Evolutionary conservation across 179 eudicot species (phyloP), one percentile per base, ranked within the genome.

Genomic region (Beta macrorhiza): DNA sequence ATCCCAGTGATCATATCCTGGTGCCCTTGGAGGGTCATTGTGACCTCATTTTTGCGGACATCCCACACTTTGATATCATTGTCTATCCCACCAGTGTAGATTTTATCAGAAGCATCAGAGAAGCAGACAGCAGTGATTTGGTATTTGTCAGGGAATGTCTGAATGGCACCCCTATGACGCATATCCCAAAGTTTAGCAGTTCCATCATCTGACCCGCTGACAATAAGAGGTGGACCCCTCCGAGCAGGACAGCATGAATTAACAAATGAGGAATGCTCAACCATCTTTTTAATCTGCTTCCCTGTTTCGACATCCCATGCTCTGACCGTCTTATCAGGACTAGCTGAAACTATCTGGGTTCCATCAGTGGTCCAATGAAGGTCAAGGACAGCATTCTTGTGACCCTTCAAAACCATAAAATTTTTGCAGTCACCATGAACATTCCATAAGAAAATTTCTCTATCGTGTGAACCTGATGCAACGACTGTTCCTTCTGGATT

Each of bases 271-370:
- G 92, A 88, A 84, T 96, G 99, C 52, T 94, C 99, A 0, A 93
- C 91, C 99, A 96, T 96, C 81, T 94, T 96, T 80, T 96, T 96
- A 9, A 94, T 85, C 80, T 96, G 99, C 63, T 94, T 94, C 22
- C 98, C 99, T 0, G 97, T 92, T 83, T 96, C 99, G 0, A 94
- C 96, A 73, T 93, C 98, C 99, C 99, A 95, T 79, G 99, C 99
- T 78, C 99, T 84, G 45, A 95, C 82, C 0, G 98, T 95, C 83
- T 92, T 95, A 80, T 95, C 98, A 10, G 99, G 97, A 81, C 99
- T 95, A 56, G 97, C 93, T 7, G 99, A 95, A 78, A 95, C 87
- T 77, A 95, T 84, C 84, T 92, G 98, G 1, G 89, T 84, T 45
- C 99, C 98, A 80, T 94, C 98, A 9, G 96, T 87, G 13, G 93